Evolutionary conservation across 2,329 filamentous ascomycete species (phyloP).

Genomic region (Beauveria sp.): DNA sequence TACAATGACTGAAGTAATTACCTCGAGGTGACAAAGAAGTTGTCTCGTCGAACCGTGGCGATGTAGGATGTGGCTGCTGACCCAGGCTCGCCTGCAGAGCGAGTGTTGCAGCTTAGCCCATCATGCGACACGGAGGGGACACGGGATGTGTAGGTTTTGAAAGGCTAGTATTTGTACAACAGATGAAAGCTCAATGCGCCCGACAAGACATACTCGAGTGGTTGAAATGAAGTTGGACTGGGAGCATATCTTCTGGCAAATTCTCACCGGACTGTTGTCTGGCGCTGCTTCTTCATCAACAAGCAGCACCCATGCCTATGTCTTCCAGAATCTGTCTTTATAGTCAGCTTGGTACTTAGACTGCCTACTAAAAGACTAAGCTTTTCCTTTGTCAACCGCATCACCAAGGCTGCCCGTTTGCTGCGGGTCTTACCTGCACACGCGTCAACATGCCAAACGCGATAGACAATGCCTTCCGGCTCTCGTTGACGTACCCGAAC

Average conservation of each 20-base stretch:
- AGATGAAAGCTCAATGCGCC: neutral
- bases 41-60: no score
- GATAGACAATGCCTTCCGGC: conserved; percentile 10
- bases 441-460: neutral
- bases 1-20: no score
- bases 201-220: neutral
- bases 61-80: no score
- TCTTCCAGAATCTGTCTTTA: neutral
- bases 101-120: neutral
- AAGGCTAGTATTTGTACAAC: conserved; percentile 7
- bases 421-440: neutral
- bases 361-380: neutral
- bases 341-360: neutral
- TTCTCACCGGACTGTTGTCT: neutral
- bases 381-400: no score
- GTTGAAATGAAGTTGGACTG: neutral
- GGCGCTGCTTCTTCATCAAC: neutral
- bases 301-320: neutral
- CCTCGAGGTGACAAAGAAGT: no score
- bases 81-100: neutral
- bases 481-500: conserved; percentile 28
- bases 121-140: conserved; percentile 1
- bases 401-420: neutral
- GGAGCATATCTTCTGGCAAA: neutral
- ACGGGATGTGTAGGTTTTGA: neutral